These are phyloP conservation scores for Coniochaeta pulveracea DNA, from an alignment of 2,329 filamentous ascomycete genomes.

Conservation along the genomic window DNA sequence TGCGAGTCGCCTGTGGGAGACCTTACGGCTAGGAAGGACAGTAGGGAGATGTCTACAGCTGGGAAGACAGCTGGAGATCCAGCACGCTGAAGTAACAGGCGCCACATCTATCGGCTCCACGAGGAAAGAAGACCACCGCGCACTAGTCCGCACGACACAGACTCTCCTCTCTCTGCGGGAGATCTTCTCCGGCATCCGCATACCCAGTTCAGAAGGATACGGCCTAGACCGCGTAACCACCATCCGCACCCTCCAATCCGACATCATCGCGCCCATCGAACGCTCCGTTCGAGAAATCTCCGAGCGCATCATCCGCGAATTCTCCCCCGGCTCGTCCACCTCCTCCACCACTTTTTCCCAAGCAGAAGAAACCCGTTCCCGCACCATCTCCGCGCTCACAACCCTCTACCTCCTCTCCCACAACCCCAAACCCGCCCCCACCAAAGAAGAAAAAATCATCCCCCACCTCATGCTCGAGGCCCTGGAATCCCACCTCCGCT, in stretches of 20 bases:
- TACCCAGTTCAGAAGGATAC: slow-evolving; percentile 61
- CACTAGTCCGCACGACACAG: slow-evolving; percentile 71
- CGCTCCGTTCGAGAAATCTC: slow-evolving; percentile 59
- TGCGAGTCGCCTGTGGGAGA: slow-evolving; percentile 69
- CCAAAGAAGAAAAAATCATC: slow-evolving; percentile 41
- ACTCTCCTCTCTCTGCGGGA: slow-evolving; percentile 68
- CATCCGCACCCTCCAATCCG: slow-evolving; percentile 55
- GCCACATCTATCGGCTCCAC: slow-evolving; percentile 21
- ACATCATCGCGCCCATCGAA: slow-evolving; percentile 62
- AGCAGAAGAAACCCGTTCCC: slow-evolving; percentile 62
- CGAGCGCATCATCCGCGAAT: slow-evolving; percentile 73
- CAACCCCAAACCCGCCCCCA: slow-evolving; percentile 16
- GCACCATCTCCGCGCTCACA: slow-evolving; percentile 61
- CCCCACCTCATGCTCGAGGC: slow-evolving; percentile 65
- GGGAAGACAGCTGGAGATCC: slow-evolving; percentile 77
- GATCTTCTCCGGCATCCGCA: slow-evolving; percentile 51
- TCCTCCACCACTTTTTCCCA: slow-evolving; percentile 45
- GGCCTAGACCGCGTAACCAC: slow-evolving; percentile 65
- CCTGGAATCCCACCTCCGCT: slow-evolving; percentile 72
- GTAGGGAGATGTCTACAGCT: slow-evolving; percentile 72
- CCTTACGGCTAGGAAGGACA: slow-evolving; percentile 63
- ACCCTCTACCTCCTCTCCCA: slow-evolving; percentile 77
- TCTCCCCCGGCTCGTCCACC: slow-evolving; percentile 52
- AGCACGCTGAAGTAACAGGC: slow-evolving; percentile 57
- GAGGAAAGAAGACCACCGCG: slow-evolving; percentile 60